Evolutionary conservation across 352 stramenopile species (phyloP).

Genomic region (Phytopythium helicoides): DNA sequence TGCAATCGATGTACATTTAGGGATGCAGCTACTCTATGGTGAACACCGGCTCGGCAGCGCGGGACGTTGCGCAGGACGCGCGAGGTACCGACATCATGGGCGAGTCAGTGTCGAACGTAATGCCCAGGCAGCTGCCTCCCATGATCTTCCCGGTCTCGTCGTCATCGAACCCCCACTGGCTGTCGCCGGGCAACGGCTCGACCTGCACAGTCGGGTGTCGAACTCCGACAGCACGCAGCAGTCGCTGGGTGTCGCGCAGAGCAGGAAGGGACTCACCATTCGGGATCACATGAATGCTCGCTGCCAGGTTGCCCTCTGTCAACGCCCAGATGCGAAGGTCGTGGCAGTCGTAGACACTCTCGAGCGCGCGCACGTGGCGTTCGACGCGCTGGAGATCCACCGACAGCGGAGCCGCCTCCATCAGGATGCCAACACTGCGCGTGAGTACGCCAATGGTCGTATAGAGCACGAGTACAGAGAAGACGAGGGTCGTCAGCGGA

Average conservation of each 20-base stretch:
- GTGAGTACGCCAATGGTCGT: constrained; percentile 93
- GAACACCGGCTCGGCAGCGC: constrained; percentile 17
- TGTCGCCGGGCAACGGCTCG: constrained; percentile 39
- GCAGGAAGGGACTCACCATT: constrained; percentile 52
- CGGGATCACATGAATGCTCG: constrained; percentile 91
- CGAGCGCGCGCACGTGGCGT: constrained; percentile 54
- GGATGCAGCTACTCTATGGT: constrained; percentile 6
- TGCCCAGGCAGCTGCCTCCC: constrained; percentile 47
- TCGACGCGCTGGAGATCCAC: constrained; percentile 56
- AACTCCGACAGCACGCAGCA: constrained; percentile 53
- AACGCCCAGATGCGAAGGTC: constrained; percentile 98
- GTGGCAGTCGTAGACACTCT: constrained; percentile 93
- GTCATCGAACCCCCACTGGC: constrained; percentile 57
- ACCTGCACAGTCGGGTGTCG: constrained; percentile 69
- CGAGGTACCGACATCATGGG: constrained; percentile 79
- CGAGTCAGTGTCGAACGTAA: constrained; percentile 34
- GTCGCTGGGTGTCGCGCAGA: constrained; percentile 49
- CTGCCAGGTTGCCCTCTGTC: constrained; percentile 81
- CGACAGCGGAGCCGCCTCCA: constrained; percentile 90
- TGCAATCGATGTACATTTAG: constrained; percentile 6
- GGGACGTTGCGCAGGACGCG: constrained; percentile 33
- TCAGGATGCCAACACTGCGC: constrained; percentile 91
- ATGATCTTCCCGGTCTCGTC: neutral
- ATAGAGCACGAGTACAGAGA: constrained; percentile 93
- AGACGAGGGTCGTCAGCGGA: constrained; percentile 96